phyloP scores from a whole-genome alignment of 1,284 basidiomycete genomes.

The Cystobasidium pallidum region DNA sequence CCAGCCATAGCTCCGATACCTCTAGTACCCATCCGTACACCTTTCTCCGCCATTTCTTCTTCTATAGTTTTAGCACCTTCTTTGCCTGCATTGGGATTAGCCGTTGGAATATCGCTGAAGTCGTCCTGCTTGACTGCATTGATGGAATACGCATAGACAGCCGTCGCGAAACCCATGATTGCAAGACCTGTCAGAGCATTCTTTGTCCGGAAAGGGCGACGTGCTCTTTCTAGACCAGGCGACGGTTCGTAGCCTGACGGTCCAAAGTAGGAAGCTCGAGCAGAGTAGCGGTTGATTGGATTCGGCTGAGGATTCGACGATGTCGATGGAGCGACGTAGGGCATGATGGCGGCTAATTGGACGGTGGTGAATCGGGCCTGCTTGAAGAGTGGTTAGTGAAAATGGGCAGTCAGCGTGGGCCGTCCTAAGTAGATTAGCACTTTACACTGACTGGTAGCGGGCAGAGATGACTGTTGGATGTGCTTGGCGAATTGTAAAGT shows the following conservation, averaged over 20 bases:
- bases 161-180: constrained; percentile 75
- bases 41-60: constrained; percentile 40
- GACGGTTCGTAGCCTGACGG: constrained; percentile 64
- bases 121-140: constrained; percentile 89
- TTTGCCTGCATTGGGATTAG: constrained; percentile 30
- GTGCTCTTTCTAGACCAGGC: constrained; percentile 79
- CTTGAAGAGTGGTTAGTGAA: not conserved
- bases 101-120: constrained; percentile 60
- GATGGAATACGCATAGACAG: constrained; percentile 90
- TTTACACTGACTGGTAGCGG: not conserved
- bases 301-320: constrained; percentile 37
- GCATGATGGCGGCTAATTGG: constrained; percentile 3
- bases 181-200: constrained; percentile 78
- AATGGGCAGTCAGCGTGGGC: not conserved
- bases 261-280: constrained; percentile 43
- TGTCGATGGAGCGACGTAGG: constrained; percentile 35
- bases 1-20: constrained; percentile 41
- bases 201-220: constrained; percentile 75
- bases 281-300: constrained; percentile 41
- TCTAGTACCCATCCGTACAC: constrained; percentile 11
- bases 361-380: not conserved
- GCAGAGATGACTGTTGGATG: not conserved
- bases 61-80: constrained; percentile 41
- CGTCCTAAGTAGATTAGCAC: not conserved
- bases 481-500: too few relatives aligned